Base-by-base conservation (phyloP, 2,329 filamentous ascomycete genomes). In the Sarocladium strictum region DNA sequence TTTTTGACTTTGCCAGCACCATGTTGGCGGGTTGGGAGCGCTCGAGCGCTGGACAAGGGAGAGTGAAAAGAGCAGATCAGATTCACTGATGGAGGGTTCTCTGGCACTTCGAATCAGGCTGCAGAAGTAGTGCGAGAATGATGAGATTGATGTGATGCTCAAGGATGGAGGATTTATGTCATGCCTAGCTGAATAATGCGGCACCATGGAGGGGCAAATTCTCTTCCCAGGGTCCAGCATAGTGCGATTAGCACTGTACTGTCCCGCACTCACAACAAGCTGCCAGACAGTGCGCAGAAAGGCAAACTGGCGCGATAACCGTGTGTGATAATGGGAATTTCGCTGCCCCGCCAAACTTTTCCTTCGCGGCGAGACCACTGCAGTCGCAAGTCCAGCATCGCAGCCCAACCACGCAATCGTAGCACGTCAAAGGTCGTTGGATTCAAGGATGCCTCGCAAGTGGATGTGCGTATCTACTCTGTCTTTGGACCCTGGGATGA, bases 1-100 rank as follows among this genome's bases (percentile, higher is more conserved):
- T 96, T 72, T 97, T 97, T 61, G 91, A 96, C 76, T 97, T 99
- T 72, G 94, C 85, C 9, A 53, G 50, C 32, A 53, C 50, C 50
- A 53, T 53, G 33, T 3, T 29, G 50, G 15, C 21, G 33, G 50
- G 26, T 40, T 9, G 15, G n/a, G n/a, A 38, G 50, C 50, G 32
- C 50, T 40, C 14, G n/a, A 26, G 29, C 49, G 49, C 49, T 14
- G 40, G 15, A 19, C 21, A 43, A 12, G 17, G 7, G 6, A 10
- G 11, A 6, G 35, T 10, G n/a, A 7, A 38, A 38, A 15, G 15
- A n/a, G n/a, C 11, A 38, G n/a, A 43, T 17, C 21, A 17, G 17
- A 7, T 21, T 23, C 7, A 6, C 9, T 7, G 17, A 43, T 43
- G 17, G 9, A 17, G 10, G 38, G n/a, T n/a, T 17, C 38, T 43